Percentiles rank a stretch among this genome's conserved stretches.
Conservation (phyloP, 192 early-diverging fungal genomes). For the Chytriomyces sp. region DNA sequence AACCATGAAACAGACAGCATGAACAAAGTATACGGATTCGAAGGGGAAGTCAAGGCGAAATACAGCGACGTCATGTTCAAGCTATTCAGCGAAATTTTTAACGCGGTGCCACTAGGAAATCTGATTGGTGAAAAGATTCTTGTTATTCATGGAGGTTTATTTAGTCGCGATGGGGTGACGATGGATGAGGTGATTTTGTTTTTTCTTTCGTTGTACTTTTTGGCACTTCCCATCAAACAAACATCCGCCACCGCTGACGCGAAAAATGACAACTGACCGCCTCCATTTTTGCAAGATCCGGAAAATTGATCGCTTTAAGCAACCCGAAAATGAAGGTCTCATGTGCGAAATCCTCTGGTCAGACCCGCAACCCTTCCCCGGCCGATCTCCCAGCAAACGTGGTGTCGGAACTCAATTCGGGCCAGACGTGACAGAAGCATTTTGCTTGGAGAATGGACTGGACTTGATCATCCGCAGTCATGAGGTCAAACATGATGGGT, state of each 20-base stretch:
- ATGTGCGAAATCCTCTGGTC: conserved; percentile 98
- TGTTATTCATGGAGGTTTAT: conserved; percentile 96
- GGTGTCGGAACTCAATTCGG: conserved; percentile 97
- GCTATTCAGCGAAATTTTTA: conserved; percentile 93
- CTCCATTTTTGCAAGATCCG: conserved; percentile 55
- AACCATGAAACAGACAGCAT: conserved; percentile 99
- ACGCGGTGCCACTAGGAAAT: conserved; percentile 90
- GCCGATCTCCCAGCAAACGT: conserved; percentile 87
- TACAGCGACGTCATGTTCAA: conserved; percentile 91
- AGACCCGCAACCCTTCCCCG: conserved; percentile 85
- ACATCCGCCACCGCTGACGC: too few species aligned
- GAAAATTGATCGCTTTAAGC: conserved; percentile 82
- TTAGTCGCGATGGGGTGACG: conserved; percentile 87
- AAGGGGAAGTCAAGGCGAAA: conserved; percentile 96
- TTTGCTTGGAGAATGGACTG: conserved; percentile 82
- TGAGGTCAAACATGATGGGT: conserved; percentile 96
- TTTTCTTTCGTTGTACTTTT: too few species aligned
- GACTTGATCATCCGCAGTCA: conserved; percentile 94
- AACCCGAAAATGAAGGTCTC: conserved; percentile 75
- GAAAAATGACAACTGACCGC: too few species aligned
- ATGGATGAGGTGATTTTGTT: conserved; percentile 69
- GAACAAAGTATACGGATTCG: conserved; percentile 99
- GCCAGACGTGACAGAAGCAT: conserved; percentile 93
- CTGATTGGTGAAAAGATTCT: conserved; percentile 91
- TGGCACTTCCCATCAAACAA: too few species aligned